Percentiles rank a stretch among this genome's conserved stretches.
Conservation (phyloP, 2,329 filamentous ascomycete species). For the Fusarium camptoceras region DNA sequence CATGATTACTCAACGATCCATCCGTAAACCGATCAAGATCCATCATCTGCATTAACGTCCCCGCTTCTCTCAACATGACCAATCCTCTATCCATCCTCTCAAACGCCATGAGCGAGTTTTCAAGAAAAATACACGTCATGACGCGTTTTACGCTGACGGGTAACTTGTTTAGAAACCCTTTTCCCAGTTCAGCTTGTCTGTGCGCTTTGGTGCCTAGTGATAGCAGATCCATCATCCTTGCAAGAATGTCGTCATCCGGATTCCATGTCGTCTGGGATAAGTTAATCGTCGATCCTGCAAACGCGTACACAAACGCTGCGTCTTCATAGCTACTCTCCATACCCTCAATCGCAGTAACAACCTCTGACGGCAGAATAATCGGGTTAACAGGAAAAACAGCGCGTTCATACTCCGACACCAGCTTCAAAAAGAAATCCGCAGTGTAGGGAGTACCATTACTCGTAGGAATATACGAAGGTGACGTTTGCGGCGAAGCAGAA, state of each 20-base stretch:
- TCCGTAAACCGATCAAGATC: slow-evolving; percentile 29
- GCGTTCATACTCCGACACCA: slow-evolving; percentile 51
- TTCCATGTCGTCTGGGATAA: slow-evolving; percentile 49
- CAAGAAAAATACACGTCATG: slow-evolving; percentile 63
- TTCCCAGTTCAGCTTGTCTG: slow-evolving; percentile 41
- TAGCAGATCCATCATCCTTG: slow-evolving; percentile 48
- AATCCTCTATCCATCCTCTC: slow-evolving; percentile 62
- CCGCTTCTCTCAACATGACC: slow-evolving; percentile 62
- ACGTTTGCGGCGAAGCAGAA: slow-evolving; percentile 19
- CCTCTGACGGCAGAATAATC: slow-evolving; percentile 49
- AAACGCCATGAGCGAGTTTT: slow-evolving; percentile 64
- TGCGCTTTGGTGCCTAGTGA: slow-evolving; percentile 46
- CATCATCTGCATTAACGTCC: slow-evolving; percentile 49
- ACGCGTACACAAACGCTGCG: slow-evolving; percentile 52
- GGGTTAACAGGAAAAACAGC: slow-evolving; percentile 55
- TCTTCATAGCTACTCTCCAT: slow-evolving; percentile 52
- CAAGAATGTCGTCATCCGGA: slow-evolving; percentile 46
- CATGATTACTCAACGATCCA: slow-evolving; percentile 22
- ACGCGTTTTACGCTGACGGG: slow-evolving; percentile 58
- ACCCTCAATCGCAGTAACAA: slow-evolving; percentile 47
- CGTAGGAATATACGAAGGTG: slow-evolving; percentile 16
- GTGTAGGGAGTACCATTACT: slow-evolving; percentile 37
- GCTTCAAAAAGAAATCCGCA: slow-evolving; percentile 49
- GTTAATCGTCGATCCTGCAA: slow-evolving; percentile 53
- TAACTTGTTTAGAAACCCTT: slow-evolving; percentile 51